Evolutionary conservation across 352 stramenopile genomes (phyloP), one percentile per base, ranked within the genome.

Genomic region (Phytopythium mirpurense): DNA sequence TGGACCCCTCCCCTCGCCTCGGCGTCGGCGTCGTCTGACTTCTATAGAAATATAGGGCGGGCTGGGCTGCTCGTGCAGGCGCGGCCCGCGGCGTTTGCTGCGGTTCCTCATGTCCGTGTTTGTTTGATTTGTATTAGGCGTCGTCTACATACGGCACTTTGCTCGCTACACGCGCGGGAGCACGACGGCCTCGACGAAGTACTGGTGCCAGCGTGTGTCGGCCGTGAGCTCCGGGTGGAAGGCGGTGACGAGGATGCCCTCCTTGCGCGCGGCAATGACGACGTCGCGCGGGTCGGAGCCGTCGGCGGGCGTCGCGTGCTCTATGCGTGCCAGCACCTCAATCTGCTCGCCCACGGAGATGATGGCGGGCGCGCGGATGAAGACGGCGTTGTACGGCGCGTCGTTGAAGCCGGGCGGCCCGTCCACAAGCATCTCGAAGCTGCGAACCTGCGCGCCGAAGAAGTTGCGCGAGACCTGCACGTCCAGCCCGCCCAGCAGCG

Each of bases 391-490:
- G 78, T 96, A 98, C 5, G 89, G 78, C 58, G 72, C 57, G 2
- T 51, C 50, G 51, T 81, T 73, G 57, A 73, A 82, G 7, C 72
- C 77, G 3, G 75, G 78, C 23, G 79, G 78, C 7, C 74, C 83
- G 9, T 67, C 67, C 36, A 89, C 72, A 3, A 63, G 48, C 62
- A 92, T 80, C 37, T 95, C 76, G 54, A 86, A 85, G 58, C 71
- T 82, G 54, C 73, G 81, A 56, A 98, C 83, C 57, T 98, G 96
- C 47, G 91, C 90, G 53, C 96, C 96, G 59, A 98, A 98, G 67
- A 98, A 98, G 74, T 98, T 98, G 53, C 96, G 80, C 64, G 92
- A 98, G n/a, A 98, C 93, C 44, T 96, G 69, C 51, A 97, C 89
- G 68, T 98, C 90, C 55, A 98, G 75, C n/a, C 95, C 95, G 26